Conservation (phyloP, 176 grass and related monocot genomes). For the Triticum monococcum region DNA sequence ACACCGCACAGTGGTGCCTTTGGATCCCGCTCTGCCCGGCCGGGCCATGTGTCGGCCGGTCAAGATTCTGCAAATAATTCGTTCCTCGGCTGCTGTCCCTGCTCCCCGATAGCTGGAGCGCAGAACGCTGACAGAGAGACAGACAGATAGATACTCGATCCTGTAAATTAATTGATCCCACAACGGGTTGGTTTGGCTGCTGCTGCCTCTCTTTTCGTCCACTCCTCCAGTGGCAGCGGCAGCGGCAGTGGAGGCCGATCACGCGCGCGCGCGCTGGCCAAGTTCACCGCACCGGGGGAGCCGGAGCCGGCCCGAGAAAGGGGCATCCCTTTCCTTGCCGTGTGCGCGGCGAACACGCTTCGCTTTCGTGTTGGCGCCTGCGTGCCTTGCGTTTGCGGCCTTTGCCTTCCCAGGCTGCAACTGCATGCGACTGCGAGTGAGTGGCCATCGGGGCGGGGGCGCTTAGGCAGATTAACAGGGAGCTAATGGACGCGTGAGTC, state of each 20-base stretch:
- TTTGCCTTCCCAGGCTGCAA: background rate
- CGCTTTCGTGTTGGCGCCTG: background rate
- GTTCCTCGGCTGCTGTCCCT: background rate
- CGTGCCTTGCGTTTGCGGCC: background rate
- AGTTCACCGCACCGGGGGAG: conserved; percentile 31
- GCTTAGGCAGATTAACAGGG: background rate
- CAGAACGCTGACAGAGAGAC: background rate
- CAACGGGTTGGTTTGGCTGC: background rate
- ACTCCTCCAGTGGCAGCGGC: background rate
- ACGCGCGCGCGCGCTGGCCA: background rate
- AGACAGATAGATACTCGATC: background rate
- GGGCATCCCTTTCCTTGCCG: conserved; percentile 22
- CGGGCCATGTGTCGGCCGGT: background rate
- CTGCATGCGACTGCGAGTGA: too few relatives aligned
- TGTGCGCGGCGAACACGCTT: conserved; percentile 33
- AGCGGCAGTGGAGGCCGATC: too few relatives aligned
- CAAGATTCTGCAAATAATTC: conserved; percentile 34
- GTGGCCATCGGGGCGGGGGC: background rate
- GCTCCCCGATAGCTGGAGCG: conserved; percentile 49
- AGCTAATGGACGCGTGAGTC: background rate
- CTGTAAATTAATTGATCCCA: background rate
- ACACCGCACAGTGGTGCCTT: background rate
- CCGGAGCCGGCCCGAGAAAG: background rate
- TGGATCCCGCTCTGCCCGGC: conserved; percentile 1
- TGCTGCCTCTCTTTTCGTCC: background rate